Percentiles rank a stretch among this genome's conserved stretches.
Evolutionary conservation across 192 early-diverging fungal genomes (phyloP).

Genomic region (Diversispora epigaea): DNA sequence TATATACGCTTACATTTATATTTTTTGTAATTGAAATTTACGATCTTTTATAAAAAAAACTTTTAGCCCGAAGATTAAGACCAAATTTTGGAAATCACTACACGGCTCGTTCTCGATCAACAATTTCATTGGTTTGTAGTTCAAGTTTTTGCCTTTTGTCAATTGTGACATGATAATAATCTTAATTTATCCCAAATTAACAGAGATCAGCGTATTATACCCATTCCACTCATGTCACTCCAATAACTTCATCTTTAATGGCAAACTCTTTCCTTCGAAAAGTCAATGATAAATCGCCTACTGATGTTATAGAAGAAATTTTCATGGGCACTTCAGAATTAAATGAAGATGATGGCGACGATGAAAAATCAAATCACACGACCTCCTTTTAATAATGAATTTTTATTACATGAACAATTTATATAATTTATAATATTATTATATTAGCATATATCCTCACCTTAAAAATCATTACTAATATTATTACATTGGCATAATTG

Average conservation of each 20-base stretch:
- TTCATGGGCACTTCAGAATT: constrained; percentile 9
- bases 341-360: constrained; percentile 3
- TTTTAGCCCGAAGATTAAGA: constrained; percentile 4
- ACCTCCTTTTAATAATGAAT: background rate
- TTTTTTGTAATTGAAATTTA: background rate
- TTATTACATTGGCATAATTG: background rate
- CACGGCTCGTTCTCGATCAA: constrained; percentile 6
- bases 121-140: constrained; percentile 10
- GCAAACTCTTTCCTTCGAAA: constrained; percentile 23
- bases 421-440: background rate
- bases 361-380: background rate
- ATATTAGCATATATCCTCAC: too few relatives aligned
- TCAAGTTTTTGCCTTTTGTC: too few relatives aligned
- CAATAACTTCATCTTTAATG: constrained; percentile 5
- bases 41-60: background rate
- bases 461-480: background rate
- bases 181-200: too few relatives aligned
- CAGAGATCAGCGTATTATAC: constrained; percentile 23
- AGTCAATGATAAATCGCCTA: background rate
- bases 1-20: background rate
- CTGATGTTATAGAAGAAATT: constrained; percentile 24
- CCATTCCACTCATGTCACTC: background rate
- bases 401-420: background rate
- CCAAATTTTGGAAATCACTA: constrained; percentile 11
- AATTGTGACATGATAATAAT: too few relatives aligned